Evolutionary conservation across 2,329 filamentous ascomycete species (phyloP).

Genomic region (Nectriaceae sp.): DNA sequence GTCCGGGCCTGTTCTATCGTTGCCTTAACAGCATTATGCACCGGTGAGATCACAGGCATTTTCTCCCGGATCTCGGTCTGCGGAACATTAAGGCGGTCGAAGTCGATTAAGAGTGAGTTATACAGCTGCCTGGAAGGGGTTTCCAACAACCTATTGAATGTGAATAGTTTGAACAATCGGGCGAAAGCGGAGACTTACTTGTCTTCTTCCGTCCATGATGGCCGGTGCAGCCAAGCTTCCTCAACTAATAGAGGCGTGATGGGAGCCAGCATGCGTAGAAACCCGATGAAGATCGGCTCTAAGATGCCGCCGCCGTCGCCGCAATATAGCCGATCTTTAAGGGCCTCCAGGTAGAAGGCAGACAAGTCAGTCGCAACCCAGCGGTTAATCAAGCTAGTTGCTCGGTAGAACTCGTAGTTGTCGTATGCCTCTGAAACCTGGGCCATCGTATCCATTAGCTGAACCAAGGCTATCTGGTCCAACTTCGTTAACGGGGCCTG

Average conservation of each 20-base stretch:
- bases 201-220: constrained; percentile 60
- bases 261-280: constrained; percentile 78
- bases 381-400: constrained; percentile 69
- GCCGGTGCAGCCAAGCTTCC: constrained; percentile 81
- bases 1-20: constrained; percentile 73
- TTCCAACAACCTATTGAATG: constrained; percentile 25
- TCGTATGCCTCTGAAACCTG: constrained; percentile 67
- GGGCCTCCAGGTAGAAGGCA: constrained; percentile 88
- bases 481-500: constrained; percentile 55
- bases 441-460: constrained; percentile 66
- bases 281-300: constrained; percentile 67
- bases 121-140: constrained; percentile 52
- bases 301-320: constrained; percentile 67
- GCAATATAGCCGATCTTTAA: constrained; percentile 92
- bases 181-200: constrained; percentile 33
- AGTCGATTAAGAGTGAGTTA: constrained; percentile 43
- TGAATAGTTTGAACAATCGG: constrained; percentile 17
- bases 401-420: constrained; percentile 82
- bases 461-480: constrained; percentile 77
- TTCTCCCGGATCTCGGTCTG: constrained; percentile 43
- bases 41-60: constrained; percentile 50
- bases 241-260: constrained; percentile 83
- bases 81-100: constrained; percentile 39
- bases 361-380: constrained; percentile 85
- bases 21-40: constrained; percentile 70